A percentile compares a stretch with the other conserved stretches of the same genome.
phyloP scores from a whole-genome alignment of 495 filamentous ascomycete species.

The Collariella sp. region DNA sequence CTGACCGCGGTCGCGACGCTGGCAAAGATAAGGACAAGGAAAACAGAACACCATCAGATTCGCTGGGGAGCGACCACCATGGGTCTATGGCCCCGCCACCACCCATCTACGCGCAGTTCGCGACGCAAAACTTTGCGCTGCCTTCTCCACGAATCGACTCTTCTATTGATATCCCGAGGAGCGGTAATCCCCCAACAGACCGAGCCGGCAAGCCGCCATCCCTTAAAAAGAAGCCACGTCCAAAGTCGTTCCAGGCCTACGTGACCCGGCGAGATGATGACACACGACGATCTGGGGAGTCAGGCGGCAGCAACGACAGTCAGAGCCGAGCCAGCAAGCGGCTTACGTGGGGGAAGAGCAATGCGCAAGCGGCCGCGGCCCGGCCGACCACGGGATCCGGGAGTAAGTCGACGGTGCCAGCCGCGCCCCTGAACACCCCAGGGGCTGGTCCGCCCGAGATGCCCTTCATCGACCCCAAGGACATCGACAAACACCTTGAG shows the following conservation, averaged over 20 bases:
- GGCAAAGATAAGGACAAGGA: slow-evolving; percentile 62
- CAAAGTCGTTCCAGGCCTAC: slow-evolving; percentile 26
- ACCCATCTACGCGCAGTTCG: slow-evolving; percentile 72
- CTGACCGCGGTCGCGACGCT: slow-evolving; percentile 25
- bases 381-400: slow-evolving; percentile 11
- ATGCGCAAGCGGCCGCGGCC: slow-evolving; percentile 3
- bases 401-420: slow-evolving; percentile 28
- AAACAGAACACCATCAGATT: slow-evolving; percentile 55
- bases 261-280: slow-evolving; percentile 8
- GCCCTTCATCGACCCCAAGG: slow-evolving; percentile 35
- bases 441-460: neutral
- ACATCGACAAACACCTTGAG: slow-evolving; percentile 50
- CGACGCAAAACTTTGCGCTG: slow-evolving; percentile 24
- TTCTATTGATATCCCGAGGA: slow-evolving; percentile 2
- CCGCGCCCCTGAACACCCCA: neutral
- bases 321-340: slow-evolving; percentile 10
- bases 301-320: neutral
- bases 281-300: slow-evolving; percentile 1
- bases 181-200: slow-evolving; percentile 2
- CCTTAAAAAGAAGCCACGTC: slow-evolving; percentile 15
- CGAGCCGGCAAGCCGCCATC: slow-evolving; percentile 2
- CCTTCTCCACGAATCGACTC: neutral
- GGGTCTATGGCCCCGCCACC: slow-evolving; percentile 41
- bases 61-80: slow-evolving; percentile 33
- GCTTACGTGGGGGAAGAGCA: slow-evolving; percentile 21